phyloP scores from a whole-genome alignment of 2,329 filamentous ascomycete genomes.

The Paecilomyces sp. region DNA sequence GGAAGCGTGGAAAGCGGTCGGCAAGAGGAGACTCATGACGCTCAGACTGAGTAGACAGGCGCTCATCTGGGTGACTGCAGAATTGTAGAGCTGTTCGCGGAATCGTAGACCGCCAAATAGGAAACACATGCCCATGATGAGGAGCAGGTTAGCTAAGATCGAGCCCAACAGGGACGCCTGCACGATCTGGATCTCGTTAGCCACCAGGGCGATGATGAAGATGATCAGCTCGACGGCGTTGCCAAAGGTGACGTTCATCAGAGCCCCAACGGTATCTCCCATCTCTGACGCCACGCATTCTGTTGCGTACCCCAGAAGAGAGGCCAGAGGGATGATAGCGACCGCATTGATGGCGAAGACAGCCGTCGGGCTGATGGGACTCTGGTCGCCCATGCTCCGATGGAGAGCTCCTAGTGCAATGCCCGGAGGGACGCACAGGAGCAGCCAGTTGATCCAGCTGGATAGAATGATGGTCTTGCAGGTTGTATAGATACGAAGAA shows the following conservation, averaged over 20 bases:
- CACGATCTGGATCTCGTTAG: slow-evolving; percentile 76
- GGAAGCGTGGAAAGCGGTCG: slow-evolving; percentile 83
- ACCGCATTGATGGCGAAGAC: slow-evolving; percentile 65
- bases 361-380: slow-evolving; percentile 46
- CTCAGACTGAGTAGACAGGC: slow-evolving; percentile 79
- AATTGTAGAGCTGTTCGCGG: slow-evolving; percentile 88
- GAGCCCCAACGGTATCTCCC: slow-evolving; percentile 61
- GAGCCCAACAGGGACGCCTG: slow-evolving; percentile 80
- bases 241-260: slow-evolving; percentile 67
- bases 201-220: slow-evolving; percentile 67
- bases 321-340: slow-evolving; percentile 65
- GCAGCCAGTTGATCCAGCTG: slow-evolving; percentile 26
- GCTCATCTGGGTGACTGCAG: slow-evolving; percentile 87
- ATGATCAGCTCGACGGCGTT: slow-evolving; percentile 71
- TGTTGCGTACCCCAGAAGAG: slow-evolving; percentile 62
- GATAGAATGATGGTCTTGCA: slow-evolving; percentile 57
- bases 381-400: slow-evolving; percentile 10
- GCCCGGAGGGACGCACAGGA: slow-evolving; percentile 23
- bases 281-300: slow-evolving; percentile 63
- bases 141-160: slow-evolving; percentile 74
- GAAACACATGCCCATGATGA: slow-evolving; percentile 85
- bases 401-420: slow-evolving; percentile 20
- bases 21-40: slow-evolving; percentile 76
- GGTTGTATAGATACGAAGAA: slow-evolving; percentile 45
- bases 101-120: slow-evolving; percentile 73